A percentile compares a stretch with the other conserved stretches of the same genome.
These are phyloP conservation scores for Xenoacremonium recifei DNA, from an alignment of 2,329 filamentous ascomycete genomes.

Conservation along the genomic window DNA sequence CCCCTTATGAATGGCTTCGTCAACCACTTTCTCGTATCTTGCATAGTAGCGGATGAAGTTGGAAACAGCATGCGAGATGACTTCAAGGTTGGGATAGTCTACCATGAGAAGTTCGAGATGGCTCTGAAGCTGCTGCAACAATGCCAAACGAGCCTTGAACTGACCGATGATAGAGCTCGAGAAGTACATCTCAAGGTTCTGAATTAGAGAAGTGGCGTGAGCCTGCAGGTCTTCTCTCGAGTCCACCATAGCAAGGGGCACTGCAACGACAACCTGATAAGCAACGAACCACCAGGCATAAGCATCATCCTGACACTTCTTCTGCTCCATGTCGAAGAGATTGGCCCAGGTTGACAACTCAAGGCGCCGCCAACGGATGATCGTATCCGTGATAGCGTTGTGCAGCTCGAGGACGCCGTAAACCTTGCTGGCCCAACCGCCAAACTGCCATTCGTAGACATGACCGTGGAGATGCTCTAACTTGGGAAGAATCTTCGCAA, in stretches of 20 bases:
- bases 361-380: slow-evolving; percentile 86
- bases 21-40: slow-evolving; percentile 66
- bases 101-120: slow-evolving; percentile 62
- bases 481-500: slow-evolving; percentile 82
- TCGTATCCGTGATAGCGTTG: slow-evolving; percentile 73
- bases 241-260: slow-evolving; percentile 65
- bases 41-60: slow-evolving; percentile 78
- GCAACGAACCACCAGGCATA: slow-evolving; percentile 95
- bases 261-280: slow-evolving; percentile 83
- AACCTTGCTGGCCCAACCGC: slow-evolving; percentile 78
- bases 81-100: slow-evolving; percentile 56
- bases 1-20: slow-evolving; percentile 65
- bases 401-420: slow-evolving; percentile 70
- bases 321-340: slow-evolving; percentile 79
- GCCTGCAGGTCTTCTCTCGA: slow-evolving; percentile 56
- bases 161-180: slow-evolving; percentile 78
- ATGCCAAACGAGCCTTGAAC: slow-evolving; percentile 67
- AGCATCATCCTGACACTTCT: slow-evolving; percentile 73
- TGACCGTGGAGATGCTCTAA: slow-evolving; percentile 83
- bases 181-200: slow-evolving; percentile 78
- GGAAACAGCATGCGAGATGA: slow-evolving; percentile 62
- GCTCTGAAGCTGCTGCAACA: slow-evolving; percentile 64
- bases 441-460: slow-evolving; percentile 90
- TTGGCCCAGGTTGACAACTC: slow-evolving; percentile 91
- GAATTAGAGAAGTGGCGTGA: slow-evolving; percentile 69